Base-by-base conservation (phyloP, 2,329 filamentous ascomycete genomes). In the Monosporascus sp. region DNA sequence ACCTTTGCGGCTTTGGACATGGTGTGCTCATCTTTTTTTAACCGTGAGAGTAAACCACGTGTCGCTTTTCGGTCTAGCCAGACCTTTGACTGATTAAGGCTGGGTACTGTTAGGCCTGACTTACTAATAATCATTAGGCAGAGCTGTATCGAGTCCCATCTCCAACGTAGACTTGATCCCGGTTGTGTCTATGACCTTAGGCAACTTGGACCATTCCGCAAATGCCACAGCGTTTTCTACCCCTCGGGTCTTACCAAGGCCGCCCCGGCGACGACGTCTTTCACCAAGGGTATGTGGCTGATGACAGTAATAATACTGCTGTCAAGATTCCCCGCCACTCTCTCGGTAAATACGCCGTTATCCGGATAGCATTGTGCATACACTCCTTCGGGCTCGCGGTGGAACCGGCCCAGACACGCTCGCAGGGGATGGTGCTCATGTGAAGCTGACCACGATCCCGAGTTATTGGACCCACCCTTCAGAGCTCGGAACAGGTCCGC, bases 21-120 rank as follows among this genome's bases (percentile, higher is more conserved):
- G 22, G 58, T 58, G 1, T 44, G 22, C 1, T 9, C n/a, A 41
- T 58, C 55, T 35, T 58, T 60, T 60, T 38, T 58, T 58, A 43
- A 61, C 35, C 11, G 49, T 52, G 1, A 50, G 9, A 1, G 56
- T 60, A 31, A 56, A 58, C 56, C 53, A 60, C 8, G 41, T 51
- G 35, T 43, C 24, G 27, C 56, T 58, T 43, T 9, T 11, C 27
- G 4, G 9, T 43, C n/a, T 20, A 41, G n/a, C 4, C n/a, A 41
- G n/a, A 8, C 7, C 6, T 27, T 27, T 27, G 6, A 3, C 7
- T 25, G 25, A 8, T 27, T 27, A 27, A 8, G 25, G 25, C 1
- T 31, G 8, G 8, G 27, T 11, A 9, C 11, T 9, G 3, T 31
- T 31, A 6, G 27, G 27, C 11, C 3, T 4, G 2, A 52, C 54